Conservation (phyloP, 139 green algal genomes). For the Microglena sp. region DNA sequence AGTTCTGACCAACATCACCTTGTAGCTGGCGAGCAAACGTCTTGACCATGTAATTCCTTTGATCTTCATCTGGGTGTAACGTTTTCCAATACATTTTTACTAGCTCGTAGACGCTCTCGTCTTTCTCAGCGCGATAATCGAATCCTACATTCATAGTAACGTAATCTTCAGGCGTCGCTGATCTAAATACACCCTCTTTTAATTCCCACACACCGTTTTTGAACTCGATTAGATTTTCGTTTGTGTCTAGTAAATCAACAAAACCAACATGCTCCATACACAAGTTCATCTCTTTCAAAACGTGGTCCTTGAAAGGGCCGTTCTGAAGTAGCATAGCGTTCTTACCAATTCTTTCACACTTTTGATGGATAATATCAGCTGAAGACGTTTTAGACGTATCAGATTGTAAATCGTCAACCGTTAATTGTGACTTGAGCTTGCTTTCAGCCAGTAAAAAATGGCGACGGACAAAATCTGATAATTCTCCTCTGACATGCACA, state of each 20-base stretch:
- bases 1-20: background rate
- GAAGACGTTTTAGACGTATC: background rate
- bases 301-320: background rate
- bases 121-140: background rate
- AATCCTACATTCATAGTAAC: background rate
- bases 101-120: background rate
- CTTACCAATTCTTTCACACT: background rate
- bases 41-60: background rate
- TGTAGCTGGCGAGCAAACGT: background rate
- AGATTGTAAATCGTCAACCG: background rate
- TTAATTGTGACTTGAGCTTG: background rate
- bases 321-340: background rate
- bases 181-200: background rate
- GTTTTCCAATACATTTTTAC: background rate
- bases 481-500: background rate
- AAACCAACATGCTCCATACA: background rate
- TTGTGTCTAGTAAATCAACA: background rate
- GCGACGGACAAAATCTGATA: background rate
- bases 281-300: background rate
- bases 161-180: background rate
- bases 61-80: constrained; percentile 3
- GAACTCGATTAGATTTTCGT: constrained; percentile 1
- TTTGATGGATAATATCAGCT: background rate
- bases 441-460: background rate
- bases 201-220: constrained; percentile 5